A percentile compares a stretch with the other conserved stretches of the same genome.
Conservation (phyloP, 805 yeast species). For the Barnettozyma botsteinii region DNA sequence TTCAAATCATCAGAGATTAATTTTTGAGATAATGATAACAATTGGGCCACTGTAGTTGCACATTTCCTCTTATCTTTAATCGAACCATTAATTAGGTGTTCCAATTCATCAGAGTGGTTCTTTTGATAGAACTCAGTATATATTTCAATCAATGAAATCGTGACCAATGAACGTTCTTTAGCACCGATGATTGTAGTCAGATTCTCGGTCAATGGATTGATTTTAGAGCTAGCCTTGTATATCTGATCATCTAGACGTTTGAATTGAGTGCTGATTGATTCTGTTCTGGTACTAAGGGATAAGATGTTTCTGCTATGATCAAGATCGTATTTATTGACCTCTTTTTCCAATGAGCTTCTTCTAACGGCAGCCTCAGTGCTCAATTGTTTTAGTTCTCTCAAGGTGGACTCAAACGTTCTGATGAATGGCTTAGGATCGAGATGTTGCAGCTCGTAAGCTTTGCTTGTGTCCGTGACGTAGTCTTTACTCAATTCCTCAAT, state of each 20-base stretch:
- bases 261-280: slow-evolving; percentile 41
- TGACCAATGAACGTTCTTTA: slow-evolving; percentile 65
- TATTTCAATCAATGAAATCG: slow-evolving; percentile 67
- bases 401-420: slow-evolving; percentile 83
- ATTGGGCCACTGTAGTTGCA: slow-evolving; percentile 62
- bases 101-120: slow-evolving; percentile 47
- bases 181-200: slow-evolving; percentile 63
- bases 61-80: slow-evolving; percentile 55
- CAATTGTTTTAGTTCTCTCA: slow-evolving; percentile 62
- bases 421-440: slow-evolving; percentile 93
- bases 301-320: slow-evolving; percentile 65
- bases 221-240: slow-evolving; percentile 48
- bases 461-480: slow-evolving; percentile 44
- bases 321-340: slow-evolving; percentile 56
- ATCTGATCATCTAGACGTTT: slow-evolving; percentile 46
- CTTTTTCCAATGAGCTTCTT: slow-evolving; percentile 46
- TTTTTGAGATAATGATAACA: slow-evolving; percentile 59
- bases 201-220: slow-evolving; percentile 66
- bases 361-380: slow-evolving; percentile 47
- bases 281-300: slow-evolving; percentile 43
- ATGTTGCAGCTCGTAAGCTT: slow-evolving; percentile 6
- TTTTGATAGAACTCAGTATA: slow-evolving; percentile 65
- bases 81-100: slow-evolving; percentile 46
- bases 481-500: slow-evolving; percentile 73
- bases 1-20: slow-evolving; percentile 50